Evolutionary conservation across 1,284 basidiomycete genomes (phyloP).

Genomic region (Irpex rosettiformis): DNA sequence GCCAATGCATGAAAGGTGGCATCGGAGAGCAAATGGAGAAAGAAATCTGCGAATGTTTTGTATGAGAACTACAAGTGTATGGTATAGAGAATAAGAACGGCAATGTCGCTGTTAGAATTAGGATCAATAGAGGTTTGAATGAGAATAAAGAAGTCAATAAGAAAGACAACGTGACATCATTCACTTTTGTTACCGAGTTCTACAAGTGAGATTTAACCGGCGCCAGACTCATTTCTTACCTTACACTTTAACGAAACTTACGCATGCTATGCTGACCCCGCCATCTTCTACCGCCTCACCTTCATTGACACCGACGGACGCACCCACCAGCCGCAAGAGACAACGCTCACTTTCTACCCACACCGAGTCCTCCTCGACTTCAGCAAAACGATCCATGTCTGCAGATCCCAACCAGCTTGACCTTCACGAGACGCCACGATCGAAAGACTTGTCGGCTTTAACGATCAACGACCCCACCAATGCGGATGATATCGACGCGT

Average conservation of each 20-base stretch:
- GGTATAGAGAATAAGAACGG: background rate
- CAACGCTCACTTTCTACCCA: constrained; percentile 48
- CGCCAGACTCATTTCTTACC: background rate
- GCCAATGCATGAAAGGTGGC: too few species aligned
- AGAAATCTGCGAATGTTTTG: background rate
- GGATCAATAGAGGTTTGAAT: background rate
- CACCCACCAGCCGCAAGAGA: constrained; percentile 37
- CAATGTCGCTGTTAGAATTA: too few species aligned
- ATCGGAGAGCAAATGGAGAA: background rate
- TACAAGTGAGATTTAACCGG: too few species aligned
- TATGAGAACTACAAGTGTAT: too few species aligned
- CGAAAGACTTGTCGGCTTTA: constrained; percentile 41
- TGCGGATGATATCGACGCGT: constrained; percentile 50
- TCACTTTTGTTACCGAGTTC: background rate
- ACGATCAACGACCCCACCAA: constrained; percentile 35
- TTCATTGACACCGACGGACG: constrained; percentile 22
- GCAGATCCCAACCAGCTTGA: constrained; percentile 50
- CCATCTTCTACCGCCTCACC: constrained; percentile 28
- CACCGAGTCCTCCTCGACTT: constrained; percentile 55
- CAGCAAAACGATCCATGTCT: constrained; percentile 67
- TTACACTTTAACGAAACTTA: constrained; percentile 1
- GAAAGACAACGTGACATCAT: background rate
- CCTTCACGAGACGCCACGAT: constrained; percentile 34
- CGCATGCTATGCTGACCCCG: constrained; percentile 26
- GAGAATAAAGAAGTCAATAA: background rate